Conservation (phyloP, 768 basidiomycete genomes). For the Naematelia encephala region DNA sequence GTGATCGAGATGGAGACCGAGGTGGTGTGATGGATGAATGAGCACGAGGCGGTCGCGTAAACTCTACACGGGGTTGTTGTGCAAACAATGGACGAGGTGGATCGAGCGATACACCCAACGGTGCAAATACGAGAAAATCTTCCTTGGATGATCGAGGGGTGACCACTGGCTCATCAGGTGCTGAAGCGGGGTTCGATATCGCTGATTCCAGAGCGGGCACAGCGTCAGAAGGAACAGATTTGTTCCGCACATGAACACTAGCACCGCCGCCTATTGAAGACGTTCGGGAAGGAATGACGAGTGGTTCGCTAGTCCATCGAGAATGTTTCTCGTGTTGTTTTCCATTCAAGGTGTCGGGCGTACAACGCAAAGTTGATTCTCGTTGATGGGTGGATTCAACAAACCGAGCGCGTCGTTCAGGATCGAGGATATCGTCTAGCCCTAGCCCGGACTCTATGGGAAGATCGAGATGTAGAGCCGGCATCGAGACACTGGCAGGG, state of each 20-base stretch:
- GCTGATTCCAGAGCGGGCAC: background rate
- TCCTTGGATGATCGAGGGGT: background rate
- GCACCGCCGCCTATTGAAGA: background rate
- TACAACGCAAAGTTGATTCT: background rate
- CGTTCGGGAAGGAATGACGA: background rate
- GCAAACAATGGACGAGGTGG: no score
- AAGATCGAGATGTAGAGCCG: background rate
- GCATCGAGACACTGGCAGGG: background rate
- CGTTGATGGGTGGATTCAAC: background rate
- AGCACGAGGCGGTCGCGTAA: no score
- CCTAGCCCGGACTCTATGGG: background rate
- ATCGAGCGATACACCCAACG: no score
- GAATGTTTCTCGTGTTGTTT: background rate
- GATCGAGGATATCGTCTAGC: background rate
- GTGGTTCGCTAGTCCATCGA: background rate
- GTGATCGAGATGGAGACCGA: no score
- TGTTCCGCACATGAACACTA: background rate
- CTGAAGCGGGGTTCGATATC: background rate
- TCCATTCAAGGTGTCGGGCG: background rate
- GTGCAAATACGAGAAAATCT: background rate
- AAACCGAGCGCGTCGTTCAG: background rate
- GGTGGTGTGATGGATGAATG: no score
- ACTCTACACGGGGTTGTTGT: no score
- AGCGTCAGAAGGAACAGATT: background rate
- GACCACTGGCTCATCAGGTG: background rate